These are phyloP conservation scores for Microbotryomycetes sp. DNA, from an alignment of 1,284 basidiomycete species.

Conservation along the genomic window DNA sequence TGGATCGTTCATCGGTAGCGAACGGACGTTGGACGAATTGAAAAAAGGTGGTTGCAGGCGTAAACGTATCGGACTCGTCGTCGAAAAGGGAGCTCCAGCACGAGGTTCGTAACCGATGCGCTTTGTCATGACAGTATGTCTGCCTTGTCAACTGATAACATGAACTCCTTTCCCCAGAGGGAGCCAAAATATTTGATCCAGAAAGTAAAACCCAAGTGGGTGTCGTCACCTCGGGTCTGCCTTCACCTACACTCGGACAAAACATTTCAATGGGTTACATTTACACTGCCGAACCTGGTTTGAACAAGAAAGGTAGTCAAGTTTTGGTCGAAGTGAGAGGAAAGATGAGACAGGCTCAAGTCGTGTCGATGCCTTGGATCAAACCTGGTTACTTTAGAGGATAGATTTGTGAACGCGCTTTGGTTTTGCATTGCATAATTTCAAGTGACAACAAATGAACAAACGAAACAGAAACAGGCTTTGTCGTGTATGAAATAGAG, in stretches of 20 bases:
- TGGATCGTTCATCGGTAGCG: conserved; percentile 70
- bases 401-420: conserved; percentile 41
- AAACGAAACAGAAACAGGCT: neutral
- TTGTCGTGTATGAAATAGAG: too few species aligned
- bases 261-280: conserved; percentile 98
- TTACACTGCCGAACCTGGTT: conserved; percentile 50
- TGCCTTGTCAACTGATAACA: neutral
- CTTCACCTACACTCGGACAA: conserved; percentile 77
- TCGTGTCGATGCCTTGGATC: conserved; percentile 72
- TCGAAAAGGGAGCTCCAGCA: conserved; percentile 74
- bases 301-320: conserved; percentile 85
- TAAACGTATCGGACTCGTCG: conserved; percentile 72
- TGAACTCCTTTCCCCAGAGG: conserved; percentile 62
- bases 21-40: conserved; percentile 68
- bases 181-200: conserved; percentile 63
- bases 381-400: conserved; percentile 62
- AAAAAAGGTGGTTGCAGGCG: conserved; percentile 65
- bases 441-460: neutral
- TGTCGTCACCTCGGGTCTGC: conserved; percentile 85
- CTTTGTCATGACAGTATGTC: neutral
- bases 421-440: neutral
- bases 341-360: conserved; percentile 58
- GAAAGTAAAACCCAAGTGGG: conserved; percentile 56
- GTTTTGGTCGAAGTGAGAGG: conserved; percentile 67
- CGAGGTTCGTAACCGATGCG: conserved; percentile 44